Base-by-base conservation (phyloP, 163 green algal species). In the Botryococcus braunii region DNA sequence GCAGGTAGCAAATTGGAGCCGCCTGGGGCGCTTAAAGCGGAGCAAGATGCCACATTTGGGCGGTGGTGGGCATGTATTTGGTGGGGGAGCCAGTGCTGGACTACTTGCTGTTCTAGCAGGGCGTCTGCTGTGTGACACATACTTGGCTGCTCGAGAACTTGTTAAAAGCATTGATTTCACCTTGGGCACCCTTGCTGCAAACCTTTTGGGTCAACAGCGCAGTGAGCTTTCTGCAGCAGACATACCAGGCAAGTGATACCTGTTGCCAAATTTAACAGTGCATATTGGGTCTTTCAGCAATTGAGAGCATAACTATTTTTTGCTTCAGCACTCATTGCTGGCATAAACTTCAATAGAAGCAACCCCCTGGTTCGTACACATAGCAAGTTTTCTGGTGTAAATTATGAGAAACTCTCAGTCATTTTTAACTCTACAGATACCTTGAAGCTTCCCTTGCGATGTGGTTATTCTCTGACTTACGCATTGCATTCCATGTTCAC, bases 81-180 rank as follows among this genome's bases (percentile, higher is more conserved):
- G 92, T 9, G 90, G 90, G 36, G 93, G 93, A n/a, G 93, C 91
- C 8, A 72, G 78, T 5, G 25, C 73, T 5, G 85, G 88, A n/a
- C 47, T 86, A 27, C 58, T 92, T 62, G 64, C 69, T 32, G 78
- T 65, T 38, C 66, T 92, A 65, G 78, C 66, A 35, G 93, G 93
- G 21, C 82, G 94, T 23, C 82, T 99, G 70, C 74, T 99, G 65
- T 96, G 90, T 67, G 94, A 99, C 84, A 99, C 94, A 23, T 99
- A 97, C 75, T 78, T 99, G 13, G 71, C 72, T 56, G 85, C 93
- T 1, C 77, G 89, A 11, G 95, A 98, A 79, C 74, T 96, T 40
- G 80, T 98, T 65, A 85, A 82, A 47, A 87, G 96, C 78, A 88
- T 96, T 27, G 87, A 96, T 77, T 99, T 97, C 85, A 95, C 89